A percentile compares a stretch with the other conserved stretches of the same genome.
phyloP scores from a whole-genome alignment of 441 rosid genomes.

The Croton laevigatus region DNA sequence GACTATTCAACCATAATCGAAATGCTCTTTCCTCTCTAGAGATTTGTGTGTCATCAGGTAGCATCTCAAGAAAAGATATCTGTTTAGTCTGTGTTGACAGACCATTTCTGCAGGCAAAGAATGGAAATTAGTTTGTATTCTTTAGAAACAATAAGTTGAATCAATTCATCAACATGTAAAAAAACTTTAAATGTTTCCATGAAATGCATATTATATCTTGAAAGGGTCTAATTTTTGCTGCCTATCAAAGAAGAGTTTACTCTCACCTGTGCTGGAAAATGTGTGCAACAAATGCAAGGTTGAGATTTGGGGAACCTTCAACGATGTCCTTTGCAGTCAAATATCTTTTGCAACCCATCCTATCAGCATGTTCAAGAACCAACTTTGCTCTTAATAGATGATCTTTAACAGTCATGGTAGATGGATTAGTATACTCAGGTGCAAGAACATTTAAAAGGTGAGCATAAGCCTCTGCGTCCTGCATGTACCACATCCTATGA shows the following conservation, averaged over 20 bases:
- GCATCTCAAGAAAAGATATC: conserved; percentile 33
- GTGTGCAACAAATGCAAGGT: conserved; percentile 98
- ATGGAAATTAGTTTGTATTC: conserved; percentile 15
- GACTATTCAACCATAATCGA: conserved; percentile 37
- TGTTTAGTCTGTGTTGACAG: conserved; percentile 32
- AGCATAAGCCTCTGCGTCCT: conserved; percentile 98
- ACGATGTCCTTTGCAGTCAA: conserved; percentile 86
- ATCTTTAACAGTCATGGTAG: conserved; percentile 50
- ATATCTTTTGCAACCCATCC: conserved; percentile 94
- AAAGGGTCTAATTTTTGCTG: background rate
- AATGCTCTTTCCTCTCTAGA: conserved; percentile 39
- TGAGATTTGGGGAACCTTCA: conserved; percentile 97
- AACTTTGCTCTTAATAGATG: conserved; percentile 69
- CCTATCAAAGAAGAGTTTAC: background rate
- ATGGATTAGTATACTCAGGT: conserved; percentile 67
- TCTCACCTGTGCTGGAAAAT: conserved; percentile 92
- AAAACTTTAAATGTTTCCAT: background rate
- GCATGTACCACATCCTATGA: conserved; percentile 29
- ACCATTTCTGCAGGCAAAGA: conserved; percentile 31
- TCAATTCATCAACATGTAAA: background rate
- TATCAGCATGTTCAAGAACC: conserved; percentile 95
- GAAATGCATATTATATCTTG: conserved; percentile 5
- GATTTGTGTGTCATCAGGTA: conserved; percentile 34
- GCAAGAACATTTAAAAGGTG: conserved; percentile 87
- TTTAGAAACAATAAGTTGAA: background rate